These are phyloP conservation scores for Bruguiera gymnorhiza DNA, from an alignment of 345 rosid genomes.

Conservation along the genomic window DNA sequence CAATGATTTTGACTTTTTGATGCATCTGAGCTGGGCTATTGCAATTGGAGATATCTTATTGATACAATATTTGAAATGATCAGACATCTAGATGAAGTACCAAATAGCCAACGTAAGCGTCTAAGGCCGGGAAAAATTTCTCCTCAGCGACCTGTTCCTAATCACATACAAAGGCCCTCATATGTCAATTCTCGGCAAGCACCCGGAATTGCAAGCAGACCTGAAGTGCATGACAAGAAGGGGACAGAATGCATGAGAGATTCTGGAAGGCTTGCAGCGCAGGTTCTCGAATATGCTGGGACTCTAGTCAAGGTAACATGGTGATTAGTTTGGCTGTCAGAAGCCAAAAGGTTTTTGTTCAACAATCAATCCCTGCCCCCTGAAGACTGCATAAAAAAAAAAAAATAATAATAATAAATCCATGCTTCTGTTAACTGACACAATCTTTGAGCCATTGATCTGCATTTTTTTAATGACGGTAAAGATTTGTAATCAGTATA, in stretches of 20 bases:
- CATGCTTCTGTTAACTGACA: no score
- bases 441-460: no score
- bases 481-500: neutral
- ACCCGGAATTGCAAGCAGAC: constrained; percentile 71
- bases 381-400: no score
- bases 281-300: constrained; percentile 75
- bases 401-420: no score
- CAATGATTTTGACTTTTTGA: neutral
- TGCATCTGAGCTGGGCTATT: neutral
- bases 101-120: constrained; percentile 46
- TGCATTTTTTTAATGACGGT: neutral
- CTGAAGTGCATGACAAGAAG: constrained; percentile 67
- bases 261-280: constrained; percentile 88
- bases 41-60: constrained; percentile 10
- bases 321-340: neutral
- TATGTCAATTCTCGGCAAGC: constrained; percentile 52
- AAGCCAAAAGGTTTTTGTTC: neutral
- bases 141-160: constrained; percentile 70
- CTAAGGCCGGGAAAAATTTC: constrained; percentile 70
- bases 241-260: constrained; percentile 86
- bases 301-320: constrained; percentile 72
- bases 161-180: constrained; percentile 58
- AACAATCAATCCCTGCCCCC: no score
- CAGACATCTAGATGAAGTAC: constrained; percentile 49
- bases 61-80: constrained; percentile 22